Evolutionary conservation across 192 early-diverging fungal genomes (phyloP).

Genomic region (Rhizophagus prolifer): DNA sequence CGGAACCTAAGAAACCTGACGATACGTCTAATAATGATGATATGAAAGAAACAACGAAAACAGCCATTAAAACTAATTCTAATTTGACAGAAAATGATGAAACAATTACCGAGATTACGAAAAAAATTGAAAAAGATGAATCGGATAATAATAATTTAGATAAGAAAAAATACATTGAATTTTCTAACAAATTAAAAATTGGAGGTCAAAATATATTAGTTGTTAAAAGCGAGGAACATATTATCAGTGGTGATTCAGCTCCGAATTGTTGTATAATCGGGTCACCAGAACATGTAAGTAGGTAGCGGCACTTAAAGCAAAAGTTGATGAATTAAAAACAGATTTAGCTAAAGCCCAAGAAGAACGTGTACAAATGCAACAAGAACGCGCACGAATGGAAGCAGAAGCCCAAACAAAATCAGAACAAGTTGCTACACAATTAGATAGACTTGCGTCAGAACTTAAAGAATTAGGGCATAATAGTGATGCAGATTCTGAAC

Average conservation of each 20-base stretch:
- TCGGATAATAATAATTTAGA: no score
- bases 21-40: no score
- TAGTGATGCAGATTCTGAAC: slow-evolving; percentile 9
- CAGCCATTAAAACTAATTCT: no score
- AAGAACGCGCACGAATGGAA: background rate
- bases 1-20: no score
- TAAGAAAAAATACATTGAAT: background rate
- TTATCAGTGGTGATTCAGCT: slow-evolving; percentile 14
- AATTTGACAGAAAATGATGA: no score
- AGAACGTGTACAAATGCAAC: background rate
- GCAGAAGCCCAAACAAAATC: slow-evolving; percentile 10
- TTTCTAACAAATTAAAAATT: slow-evolving; percentile 24
- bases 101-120: no score
- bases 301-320: slow-evolving; percentile 21
- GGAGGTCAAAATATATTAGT: slow-evolving; percentile 26
- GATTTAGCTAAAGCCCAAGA: background rate
- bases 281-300: slow-evolving; percentile 29
- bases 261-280: slow-evolving; percentile 21
- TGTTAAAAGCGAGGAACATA: slow-evolving; percentile 15
- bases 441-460: slow-evolving; percentile 22
- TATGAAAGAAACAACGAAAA: no score
- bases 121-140: no score
- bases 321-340: slow-evolving; percentile 25
- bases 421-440: slow-evolving; percentile 20
- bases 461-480: slow-evolving; percentile 20